Evolutionary conservation across 2,329 filamentous ascomycete genomes (phyloP), one percentile per base, ranked within the genome.

Genomic region (Phaeoacremonium minimum): DNA sequence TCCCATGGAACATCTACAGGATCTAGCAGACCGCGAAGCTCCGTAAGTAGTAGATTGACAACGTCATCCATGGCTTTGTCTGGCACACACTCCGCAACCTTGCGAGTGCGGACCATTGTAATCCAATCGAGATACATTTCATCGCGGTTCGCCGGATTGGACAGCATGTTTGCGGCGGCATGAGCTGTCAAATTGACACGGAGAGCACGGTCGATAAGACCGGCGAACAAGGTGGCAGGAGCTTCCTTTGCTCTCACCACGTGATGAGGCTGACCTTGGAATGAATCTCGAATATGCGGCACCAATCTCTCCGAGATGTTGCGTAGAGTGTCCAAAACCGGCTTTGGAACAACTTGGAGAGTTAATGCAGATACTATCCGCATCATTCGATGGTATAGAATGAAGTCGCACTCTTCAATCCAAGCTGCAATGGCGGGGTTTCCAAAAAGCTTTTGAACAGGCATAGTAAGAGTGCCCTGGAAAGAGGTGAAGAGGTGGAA

Each of bases 371-470:
- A 85, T 28, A 97, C 80, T 43, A 96, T 94, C 36, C 84, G 83
- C 65, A 96, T 89, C 85, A 97, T 95, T 48, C 90, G 89, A 58
- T 97, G 89, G 57, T 98, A 98, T 66, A 96, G 86, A 20, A 91
- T 75, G 64, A 93, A 94, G 58, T 98, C 93, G 56, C 88, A 95
- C 57, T 95, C 85, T 56, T 93, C 87, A 43, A 98, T 94, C 93
- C 93, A 98, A 2, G 85, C 76, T 4, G 89, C 87, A 37, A 97
- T 69, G 37, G 81, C 82, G 3, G 85, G 80, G 52, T 95, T 80
- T 12, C 82, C 81, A 51, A 98, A 85, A 3, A 98, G 67, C 60
- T 94, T 96, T 59, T 96, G 89, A 4, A 97, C 91, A 6, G 93
- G 93, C 61, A 96, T 94, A 1, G 93, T 98, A 51, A 98, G 76